Evolutionary conservation across 2,329 filamentous ascomycete species (phyloP).

Genomic region (Beauveria scarabaeidicola): DNA sequence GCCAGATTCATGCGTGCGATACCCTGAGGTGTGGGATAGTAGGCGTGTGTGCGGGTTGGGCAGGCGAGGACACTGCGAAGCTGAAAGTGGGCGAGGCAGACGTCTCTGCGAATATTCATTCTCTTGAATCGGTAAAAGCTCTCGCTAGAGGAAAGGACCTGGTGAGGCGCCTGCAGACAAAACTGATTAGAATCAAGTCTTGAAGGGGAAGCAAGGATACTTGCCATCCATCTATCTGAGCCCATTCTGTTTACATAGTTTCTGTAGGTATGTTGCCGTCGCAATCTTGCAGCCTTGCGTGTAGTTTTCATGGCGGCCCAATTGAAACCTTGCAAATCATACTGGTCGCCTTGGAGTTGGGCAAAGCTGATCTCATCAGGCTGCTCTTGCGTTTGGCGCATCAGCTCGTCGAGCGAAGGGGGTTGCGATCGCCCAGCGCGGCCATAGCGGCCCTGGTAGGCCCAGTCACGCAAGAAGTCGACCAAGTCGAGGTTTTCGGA

Average conservation of each 20-base stretch:
- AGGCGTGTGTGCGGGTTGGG: slow-evolving; percentile 45
- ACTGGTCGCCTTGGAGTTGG: slow-evolving; percentile 46
- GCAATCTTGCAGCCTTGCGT: slow-evolving; percentile 38
- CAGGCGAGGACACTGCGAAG: slow-evolving; percentile 54
- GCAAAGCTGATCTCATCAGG: slow-evolving; percentile 25
- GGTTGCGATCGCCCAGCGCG: slow-evolving; percentile 18
- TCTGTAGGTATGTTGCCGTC: slow-evolving; percentile 40
- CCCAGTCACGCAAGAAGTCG: slow-evolving; percentile 45
- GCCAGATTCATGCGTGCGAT: slow-evolving; percentile 46
- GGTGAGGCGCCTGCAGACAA: background rate
- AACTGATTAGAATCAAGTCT: background rate
- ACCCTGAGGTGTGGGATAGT: slow-evolving; percentile 44
- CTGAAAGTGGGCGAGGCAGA: slow-evolving; percentile 57
- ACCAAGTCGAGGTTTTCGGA: slow-evolving; percentile 41
- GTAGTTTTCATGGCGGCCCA: slow-evolving; percentile 46
- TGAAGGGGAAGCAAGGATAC: slow-evolving; percentile 18
- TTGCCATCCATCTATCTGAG: slow-evolving; percentile 41
- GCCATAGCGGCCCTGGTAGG: slow-evolving; percentile 22
- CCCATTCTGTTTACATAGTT: slow-evolving; percentile 49
- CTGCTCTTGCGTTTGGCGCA: slow-evolving; percentile 19
- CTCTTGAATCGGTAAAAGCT: slow-evolving; percentile 51
- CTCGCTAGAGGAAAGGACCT: slow-evolving; percentile 29
- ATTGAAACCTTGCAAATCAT: slow-evolving; percentile 52
- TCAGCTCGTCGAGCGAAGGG: slow-evolving; percentile 24
- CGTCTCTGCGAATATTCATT: slow-evolving; percentile 46